Evolutionary conservation across 257 asterid genomes (phyloP), one percentile per base, ranked within the genome.

Genomic region (Solanum appendiculatum): DNA sequence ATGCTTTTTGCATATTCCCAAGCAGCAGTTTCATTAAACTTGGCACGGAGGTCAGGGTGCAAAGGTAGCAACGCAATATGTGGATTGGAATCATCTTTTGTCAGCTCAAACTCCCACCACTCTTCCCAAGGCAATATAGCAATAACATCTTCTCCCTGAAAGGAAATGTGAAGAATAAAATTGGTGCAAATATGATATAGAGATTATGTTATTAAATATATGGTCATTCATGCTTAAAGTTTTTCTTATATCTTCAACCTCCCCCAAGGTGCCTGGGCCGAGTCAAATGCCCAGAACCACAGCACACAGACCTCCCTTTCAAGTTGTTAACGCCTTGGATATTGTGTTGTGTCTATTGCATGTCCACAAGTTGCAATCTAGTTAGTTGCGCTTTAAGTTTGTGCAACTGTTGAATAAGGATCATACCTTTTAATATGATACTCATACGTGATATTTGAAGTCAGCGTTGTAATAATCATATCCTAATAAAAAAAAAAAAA

Each of bases 71-170:
- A 89, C 2, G 98, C 98, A 86, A 95, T 95, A 75, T 96, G 98
- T 1, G 99, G 99, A 92, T 95, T 94, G 15, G 98, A 87, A 48
- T 94, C 93, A 84, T 96, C 98, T 86, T 94, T 95, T 58, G 93
- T 92, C 91, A 94, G 89, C 94, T 96, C 98, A 44, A 89, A 92
- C 37, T 94, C 91, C 99, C 99, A 95, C 98, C 99, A 94, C 14
- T 95, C 98, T n/a, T 96, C 98, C 99, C 99, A 96, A 58, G 98
- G 93, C 85, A 96, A 82, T 86, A 95, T 87, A 63, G 93, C 99
- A 86, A 95, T 95, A 46, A 95, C 66, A 91, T 95, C 98, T 88
- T 95, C 93, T 82, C 98, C 99, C 98, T 94, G 86, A 23, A 70
- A 80, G 70, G 54, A 66, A 88, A 86, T 81, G 46, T 31, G 74